phyloP scores from a whole-genome alignment of 1,284 basidiomycete species.

The Sutorius eximius region DNA sequence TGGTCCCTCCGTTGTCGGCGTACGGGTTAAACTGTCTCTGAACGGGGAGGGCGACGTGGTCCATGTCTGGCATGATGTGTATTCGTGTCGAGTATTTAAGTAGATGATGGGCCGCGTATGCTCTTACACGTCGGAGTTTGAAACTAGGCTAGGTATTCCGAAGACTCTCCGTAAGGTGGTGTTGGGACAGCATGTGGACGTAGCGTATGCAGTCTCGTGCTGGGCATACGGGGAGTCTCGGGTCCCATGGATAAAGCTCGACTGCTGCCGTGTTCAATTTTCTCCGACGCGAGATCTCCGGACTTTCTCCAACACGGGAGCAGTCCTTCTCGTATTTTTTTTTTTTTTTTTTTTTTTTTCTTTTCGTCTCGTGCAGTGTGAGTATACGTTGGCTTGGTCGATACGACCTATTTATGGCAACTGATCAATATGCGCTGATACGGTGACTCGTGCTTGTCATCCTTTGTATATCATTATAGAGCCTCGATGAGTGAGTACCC shows the following conservation, averaged over 20 bases:
- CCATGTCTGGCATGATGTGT: conserved; percentile 34
- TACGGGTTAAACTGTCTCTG: conserved; percentile 83
- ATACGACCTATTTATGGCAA: background rate
- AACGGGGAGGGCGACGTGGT: conserved; percentile 44
- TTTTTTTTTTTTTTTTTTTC: too few relatives aligned
- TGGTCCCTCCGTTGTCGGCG: conserved; percentile 89
- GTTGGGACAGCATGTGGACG: too few relatives aligned
- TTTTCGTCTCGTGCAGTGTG: too few relatives aligned
- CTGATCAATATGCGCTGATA: background rate
- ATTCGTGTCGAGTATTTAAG: too few relatives aligned
- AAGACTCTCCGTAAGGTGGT: too few relatives aligned
- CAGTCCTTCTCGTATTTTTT: too few relatives aligned
- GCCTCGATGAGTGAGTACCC: conserved; percentile 25
- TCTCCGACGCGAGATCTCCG: background rate
- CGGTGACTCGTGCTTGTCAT: background rate
- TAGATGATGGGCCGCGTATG: conserved; percentile 23
- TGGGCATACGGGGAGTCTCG: too few relatives aligned
- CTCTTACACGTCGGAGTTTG: too few relatives aligned
- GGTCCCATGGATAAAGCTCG: too few relatives aligned
- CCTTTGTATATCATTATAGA: background rate
- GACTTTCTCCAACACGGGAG: background rate
- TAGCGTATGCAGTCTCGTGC: too few relatives aligned
- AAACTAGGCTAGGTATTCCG: too few relatives aligned
- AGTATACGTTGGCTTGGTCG: too few relatives aligned
- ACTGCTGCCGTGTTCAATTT: background rate